A percentile compares a stretch with the other conserved stretches of the same genome.
Conservation (phyloP, 2,329 filamentous ascomycete genomes). For the Hypomyces perniciosus region DNA sequence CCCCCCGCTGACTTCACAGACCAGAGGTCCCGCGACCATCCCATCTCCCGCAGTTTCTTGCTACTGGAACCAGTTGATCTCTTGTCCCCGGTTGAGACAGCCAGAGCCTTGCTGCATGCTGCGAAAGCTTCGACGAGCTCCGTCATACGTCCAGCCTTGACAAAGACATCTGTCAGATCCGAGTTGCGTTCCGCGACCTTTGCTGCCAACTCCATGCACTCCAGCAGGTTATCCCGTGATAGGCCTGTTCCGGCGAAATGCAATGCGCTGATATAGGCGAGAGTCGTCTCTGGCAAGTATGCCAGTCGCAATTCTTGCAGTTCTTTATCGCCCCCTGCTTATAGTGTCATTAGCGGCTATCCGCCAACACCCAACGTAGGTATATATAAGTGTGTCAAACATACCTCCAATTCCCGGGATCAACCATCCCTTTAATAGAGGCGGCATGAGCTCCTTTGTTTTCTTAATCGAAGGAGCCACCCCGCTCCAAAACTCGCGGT, state of each 20-base stretch:
- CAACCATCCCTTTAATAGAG: slow-evolving; percentile 62
- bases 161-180: slow-evolving; percentile 59
- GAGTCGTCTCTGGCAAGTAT: slow-evolving; percentile 79
- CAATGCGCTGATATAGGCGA: slow-evolving; percentile 76
- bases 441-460: slow-evolving; percentile 51
- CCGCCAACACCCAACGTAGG: not conserved
- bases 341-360: not conserved
- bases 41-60: slow-evolving; percentile 56
- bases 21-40: slow-evolving; percentile 60
- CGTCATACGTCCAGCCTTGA: slow-evolving; percentile 60
- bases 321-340: slow-evolving; percentile 47
- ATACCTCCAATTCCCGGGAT: slow-evolving; percentile 49
- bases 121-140: slow-evolving; percentile 75
- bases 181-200: slow-evolving; percentile 65
- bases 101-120: slow-evolving; percentile 65
- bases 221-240: slow-evolving; percentile 68
- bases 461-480: slow-evolving; percentile 50
- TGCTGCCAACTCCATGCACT: slow-evolving; percentile 81
- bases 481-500: slow-evolving; percentile 46
- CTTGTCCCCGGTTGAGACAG: slow-evolving; percentile 51
- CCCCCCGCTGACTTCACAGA: slow-evolving; percentile 36
- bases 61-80: slow-evolving; percentile 42
- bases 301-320: slow-evolving; percentile 61
- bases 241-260: slow-evolving; percentile 72
- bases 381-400: slow-evolving; percentile 15